Conservation (phyloP, 306 rosid species). For the Vachellia collinsii region DNA sequence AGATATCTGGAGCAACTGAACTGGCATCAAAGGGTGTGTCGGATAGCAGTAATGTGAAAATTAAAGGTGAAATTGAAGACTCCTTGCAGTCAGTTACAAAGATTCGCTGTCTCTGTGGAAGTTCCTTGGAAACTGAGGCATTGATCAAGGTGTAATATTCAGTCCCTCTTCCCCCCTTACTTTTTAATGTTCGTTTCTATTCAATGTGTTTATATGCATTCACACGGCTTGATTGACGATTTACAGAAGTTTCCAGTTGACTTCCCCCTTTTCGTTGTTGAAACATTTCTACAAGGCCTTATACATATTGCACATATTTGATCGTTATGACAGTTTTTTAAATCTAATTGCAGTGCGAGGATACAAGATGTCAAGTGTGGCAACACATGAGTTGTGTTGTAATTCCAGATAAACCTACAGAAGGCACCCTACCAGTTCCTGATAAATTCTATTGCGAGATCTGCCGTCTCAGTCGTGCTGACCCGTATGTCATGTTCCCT, state of each 20-base stretch:
- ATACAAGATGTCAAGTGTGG: slow-evolving; percentile 82
- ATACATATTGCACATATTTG: slow-evolving; percentile 19
- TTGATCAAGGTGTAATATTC: slow-evolving; percentile 72
- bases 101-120: slow-evolving; percentile 94
- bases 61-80: slow-evolving; percentile 82
- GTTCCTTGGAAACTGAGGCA: slow-evolving; percentile 73
- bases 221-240: slow-evolving; percentile 14
- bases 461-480: slow-evolving; percentile 95
- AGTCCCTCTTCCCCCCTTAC: neutral
- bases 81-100: slow-evolving; percentile 66
- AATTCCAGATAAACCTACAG: slow-evolving; percentile 87
- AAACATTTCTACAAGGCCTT: slow-evolving; percentile 8
- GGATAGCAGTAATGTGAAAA: slow-evolving; percentile 78
- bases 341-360: slow-evolving; percentile 83
- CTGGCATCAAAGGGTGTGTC: slow-evolving; percentile 84
- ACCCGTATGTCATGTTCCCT: slow-evolving; percentile 71
- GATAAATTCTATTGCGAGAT: slow-evolving; percentile 83
- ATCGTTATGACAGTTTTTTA: neutral
- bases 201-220: slow-evolving; percentile 10
- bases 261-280: neutral
- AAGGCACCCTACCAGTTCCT: slow-evolving; percentile 69
- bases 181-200: slow-evolving; percentile 23
- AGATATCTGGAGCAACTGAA: slow-evolving; percentile 90
- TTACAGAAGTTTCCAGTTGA: slow-evolving; percentile 2
- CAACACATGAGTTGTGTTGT: slow-evolving; percentile 91